Conservation (phyloP, 1,284 basidiomycete species). For the Marasmius sp. region DNA sequence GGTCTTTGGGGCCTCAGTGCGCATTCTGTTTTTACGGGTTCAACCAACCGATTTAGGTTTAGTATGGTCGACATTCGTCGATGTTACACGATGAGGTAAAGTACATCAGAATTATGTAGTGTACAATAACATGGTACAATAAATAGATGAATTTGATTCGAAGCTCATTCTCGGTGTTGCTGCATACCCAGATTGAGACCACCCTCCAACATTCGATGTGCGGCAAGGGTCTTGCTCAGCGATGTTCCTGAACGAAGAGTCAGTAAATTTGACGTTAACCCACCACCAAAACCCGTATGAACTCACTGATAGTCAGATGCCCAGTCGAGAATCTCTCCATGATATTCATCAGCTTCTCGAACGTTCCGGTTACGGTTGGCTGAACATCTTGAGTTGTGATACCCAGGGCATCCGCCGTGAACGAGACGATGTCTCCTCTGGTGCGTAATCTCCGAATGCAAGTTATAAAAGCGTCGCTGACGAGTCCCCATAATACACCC, state of each 20-base stretch:
- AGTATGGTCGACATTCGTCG: no score
- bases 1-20: no score
- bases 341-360: not conserved
- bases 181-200: no score
- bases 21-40: no score
- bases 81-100: no score
- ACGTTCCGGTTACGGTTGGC: not conserved
- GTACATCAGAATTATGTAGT: no score
- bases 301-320: constrained; percentile 1
- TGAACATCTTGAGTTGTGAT: not conserved
- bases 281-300: not conserved
- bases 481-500: constrained; percentile 2
- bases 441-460: not conserved
- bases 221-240: not conserved
- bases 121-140: no score
- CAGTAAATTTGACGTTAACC: not conserved
- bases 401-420: not conserved
- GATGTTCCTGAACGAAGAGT: not conserved
- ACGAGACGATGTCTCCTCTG: not conserved
- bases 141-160: no score
- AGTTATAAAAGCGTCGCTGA: constrained; percentile 4
- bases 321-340: not conserved
- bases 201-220: no score
- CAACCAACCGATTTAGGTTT: no score
- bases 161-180: no score